A percentile compares a stretch with the other conserved stretches of the same genome.
Evolutionary conservation across 2,329 filamentous ascomycete species (phyloP).

Genomic region (Sclerotinia borealis): DNA sequence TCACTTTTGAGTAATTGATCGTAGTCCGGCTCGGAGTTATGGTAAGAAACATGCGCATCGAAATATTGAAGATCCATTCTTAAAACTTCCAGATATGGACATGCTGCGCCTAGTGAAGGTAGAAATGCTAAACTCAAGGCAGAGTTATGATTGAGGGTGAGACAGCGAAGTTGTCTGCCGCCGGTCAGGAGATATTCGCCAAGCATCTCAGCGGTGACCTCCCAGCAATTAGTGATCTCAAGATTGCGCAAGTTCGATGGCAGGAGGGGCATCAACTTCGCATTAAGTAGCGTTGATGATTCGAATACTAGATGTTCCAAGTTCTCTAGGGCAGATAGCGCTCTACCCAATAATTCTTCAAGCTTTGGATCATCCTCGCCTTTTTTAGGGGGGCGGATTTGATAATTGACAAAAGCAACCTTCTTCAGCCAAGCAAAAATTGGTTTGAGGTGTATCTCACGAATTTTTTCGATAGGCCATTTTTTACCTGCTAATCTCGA

Average conservation of each 20-base stretch:
- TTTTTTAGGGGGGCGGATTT: slow-evolving; percentile 42
- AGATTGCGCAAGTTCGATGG: slow-evolving; percentile 61
- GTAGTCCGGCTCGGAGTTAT: slow-evolving; percentile 71
- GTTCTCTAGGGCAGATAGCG: slow-evolving; percentile 50
- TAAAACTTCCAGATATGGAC: slow-evolving; percentile 64
- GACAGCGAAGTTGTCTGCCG: slow-evolving; percentile 58
- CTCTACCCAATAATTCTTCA: slow-evolving; percentile 37
- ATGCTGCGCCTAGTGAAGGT: slow-evolving; percentile 56
- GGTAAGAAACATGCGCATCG: slow-evolving; percentile 59
- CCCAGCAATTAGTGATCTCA: slow-evolving; percentile 73
- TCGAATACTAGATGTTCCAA: slow-evolving; percentile 67
- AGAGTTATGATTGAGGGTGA: slow-evolving; percentile 74
- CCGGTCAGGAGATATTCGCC: slow-evolving; percentile 59
- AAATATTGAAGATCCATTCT: slow-evolving; percentile 76
- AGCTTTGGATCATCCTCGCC: slow-evolving; percentile 34
- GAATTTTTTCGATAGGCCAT: slow-evolving; percentile 44
- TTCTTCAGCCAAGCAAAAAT: slow-evolving; percentile 52
- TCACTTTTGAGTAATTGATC: slow-evolving; percentile 56
- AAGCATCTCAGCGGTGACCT: slow-evolving; percentile 62
- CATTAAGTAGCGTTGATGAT: slow-evolving; percentile 66
- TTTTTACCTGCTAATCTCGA: slow-evolving; percentile 44
- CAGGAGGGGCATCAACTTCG: slow-evolving; percentile 60
- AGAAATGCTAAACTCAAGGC: slow-evolving; percentile 72
- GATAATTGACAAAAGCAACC: slow-evolving; percentile 58
- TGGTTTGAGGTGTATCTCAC: slow-evolving; percentile 46